Conservation (phyloP, 2,329 filamentous ascomycete genomes). For the Penicillium sp. region DNA sequence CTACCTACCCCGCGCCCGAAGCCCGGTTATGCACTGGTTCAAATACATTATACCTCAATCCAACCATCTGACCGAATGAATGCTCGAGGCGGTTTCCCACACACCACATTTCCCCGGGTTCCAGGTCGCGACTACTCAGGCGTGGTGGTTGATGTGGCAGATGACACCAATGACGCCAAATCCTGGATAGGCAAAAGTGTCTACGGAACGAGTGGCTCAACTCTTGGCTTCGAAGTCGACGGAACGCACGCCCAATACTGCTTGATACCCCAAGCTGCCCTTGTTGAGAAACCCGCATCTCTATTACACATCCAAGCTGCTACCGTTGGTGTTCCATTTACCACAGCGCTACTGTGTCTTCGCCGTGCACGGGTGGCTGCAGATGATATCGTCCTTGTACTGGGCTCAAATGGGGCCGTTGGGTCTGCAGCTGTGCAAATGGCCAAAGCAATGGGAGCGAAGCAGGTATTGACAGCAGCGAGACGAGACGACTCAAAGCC, state of each 20-base stretch:
- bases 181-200: conserved; percentile 27
- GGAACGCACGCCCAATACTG: conserved; percentile 31
- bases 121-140: conserved; percentile 36
- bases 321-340: conserved; percentile 29
- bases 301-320: conserved; percentile 28
- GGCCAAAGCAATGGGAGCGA: conserved; percentile 24
- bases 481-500: conserved; percentile 17
- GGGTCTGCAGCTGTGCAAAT: conserved; percentile 27
- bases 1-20: conserved; percentile 18
- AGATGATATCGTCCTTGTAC: conserved; percentile 29
- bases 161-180: conserved; percentile 10
- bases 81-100: conserved; percentile 31
- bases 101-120: conserved; percentile 27
- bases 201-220: conserved; percentile 31
- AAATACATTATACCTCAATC: conserved; percentile 28
- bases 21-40: conserved; percentile 25
- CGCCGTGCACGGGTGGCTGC: conserved; percentile 18
- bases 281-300: conserved; percentile 21
- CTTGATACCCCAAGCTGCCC: conserved; percentile 14
- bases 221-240: conserved; percentile 25
- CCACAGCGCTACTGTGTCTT: conserved; percentile 25
- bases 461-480: conserved; percentile 24
- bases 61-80: conserved; percentile 34
- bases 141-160: conserved; percentile 20
- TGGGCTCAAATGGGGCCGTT: conserved; percentile 30